phyloP scores from a whole-genome alignment of 495 filamentous ascomycete genomes.

The Xylaria scruposa region DNA sequence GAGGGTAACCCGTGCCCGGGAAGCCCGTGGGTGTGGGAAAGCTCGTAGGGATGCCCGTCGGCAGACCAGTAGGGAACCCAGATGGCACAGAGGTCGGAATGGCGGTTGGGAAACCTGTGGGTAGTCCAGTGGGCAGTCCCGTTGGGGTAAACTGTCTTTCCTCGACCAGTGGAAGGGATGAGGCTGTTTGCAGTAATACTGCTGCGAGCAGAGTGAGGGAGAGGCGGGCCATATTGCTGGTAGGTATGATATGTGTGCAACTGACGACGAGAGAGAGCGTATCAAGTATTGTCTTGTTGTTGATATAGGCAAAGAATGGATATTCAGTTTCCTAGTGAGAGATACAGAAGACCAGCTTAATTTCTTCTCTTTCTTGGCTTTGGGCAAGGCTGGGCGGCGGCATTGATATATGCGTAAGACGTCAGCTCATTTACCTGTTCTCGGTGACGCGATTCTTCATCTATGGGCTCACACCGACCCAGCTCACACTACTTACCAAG shows the following conservation, averaged over 20 bases:
- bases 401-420: constrained; percentile 12
- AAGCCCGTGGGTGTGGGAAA: neutral
- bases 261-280: constrained; percentile 6
- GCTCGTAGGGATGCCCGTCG: neutral
- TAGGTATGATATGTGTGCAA: constrained; percentile 1
- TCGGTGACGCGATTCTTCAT: neutral
- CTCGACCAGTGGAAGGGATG: constrained; percentile 13
- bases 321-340: neutral
- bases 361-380: constrained; percentile 3
- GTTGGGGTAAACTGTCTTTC: constrained; percentile 11
- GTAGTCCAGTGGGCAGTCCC: neutral
- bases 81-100: neutral
- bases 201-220: constrained; percentile 18
- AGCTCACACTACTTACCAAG: constrained; percentile 6
- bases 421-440: neutral
- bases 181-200: constrained; percentile 11
- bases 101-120: neutral
- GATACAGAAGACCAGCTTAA: constrained; percentile 24
- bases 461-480: neutral
- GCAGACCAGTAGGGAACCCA: neutral
- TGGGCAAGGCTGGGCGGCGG: constrained; percentile 4
- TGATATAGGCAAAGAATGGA: neutral
- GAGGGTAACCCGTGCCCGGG: neutral
- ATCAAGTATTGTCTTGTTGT: constrained; percentile 10
- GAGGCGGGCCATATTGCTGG: constrained; percentile 22